Evolutionary conservation across 768 basidiomycete species (phyloP).

Genomic region (Boletus bicolor): DNA sequence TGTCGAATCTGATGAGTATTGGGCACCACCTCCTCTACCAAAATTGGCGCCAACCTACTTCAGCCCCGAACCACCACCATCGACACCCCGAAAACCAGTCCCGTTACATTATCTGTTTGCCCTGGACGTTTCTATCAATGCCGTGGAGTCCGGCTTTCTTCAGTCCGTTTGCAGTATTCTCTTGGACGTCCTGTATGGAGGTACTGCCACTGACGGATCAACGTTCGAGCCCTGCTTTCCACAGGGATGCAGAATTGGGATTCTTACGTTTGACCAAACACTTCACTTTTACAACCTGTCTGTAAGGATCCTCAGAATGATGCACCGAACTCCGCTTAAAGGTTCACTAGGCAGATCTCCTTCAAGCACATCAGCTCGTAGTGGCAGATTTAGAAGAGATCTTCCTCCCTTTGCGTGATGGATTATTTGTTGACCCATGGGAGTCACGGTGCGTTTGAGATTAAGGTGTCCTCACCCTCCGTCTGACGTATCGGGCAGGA

Average conservation of each 20-base stretch:
- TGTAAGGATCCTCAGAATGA: constrained; percentile 44
- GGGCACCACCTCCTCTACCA: constrained; percentile 68
- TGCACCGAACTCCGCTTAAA: constrained; percentile 17
- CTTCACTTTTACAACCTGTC: constrained; percentile 89
- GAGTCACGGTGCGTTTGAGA: constrained; percentile 58
- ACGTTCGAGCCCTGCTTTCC: constrained; percentile 52
- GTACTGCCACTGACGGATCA: constrained; percentile 38
- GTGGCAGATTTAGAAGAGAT: constrained; percentile 91
- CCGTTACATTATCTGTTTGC: constrained; percentile 82
- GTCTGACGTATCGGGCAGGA: constrained; percentile 36
- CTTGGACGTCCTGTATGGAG: constrained; percentile 62
- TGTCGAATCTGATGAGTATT: constrained; percentile 74
- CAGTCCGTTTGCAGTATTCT: constrained; percentile 62
- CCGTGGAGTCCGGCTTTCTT: constrained; percentile 69
- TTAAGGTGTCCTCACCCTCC: not conserved
- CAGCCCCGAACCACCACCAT: constrained; percentile 45
- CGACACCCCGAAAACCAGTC: constrained; percentile 49
- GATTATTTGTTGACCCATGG: constrained; percentile 72
- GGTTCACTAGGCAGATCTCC: constrained; percentile 39
- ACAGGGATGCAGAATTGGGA: constrained; percentile 55
- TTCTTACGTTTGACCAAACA: constrained; percentile 77
- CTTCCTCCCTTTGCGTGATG: constrained; percentile 71
- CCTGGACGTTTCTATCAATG: constrained; percentile 75
- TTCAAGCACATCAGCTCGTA: constrained; percentile 65
- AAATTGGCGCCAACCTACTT: constrained; percentile 52